Conservation (phyloP, 129 eudicot species). For the Pulicaria dysenterica region DNA sequence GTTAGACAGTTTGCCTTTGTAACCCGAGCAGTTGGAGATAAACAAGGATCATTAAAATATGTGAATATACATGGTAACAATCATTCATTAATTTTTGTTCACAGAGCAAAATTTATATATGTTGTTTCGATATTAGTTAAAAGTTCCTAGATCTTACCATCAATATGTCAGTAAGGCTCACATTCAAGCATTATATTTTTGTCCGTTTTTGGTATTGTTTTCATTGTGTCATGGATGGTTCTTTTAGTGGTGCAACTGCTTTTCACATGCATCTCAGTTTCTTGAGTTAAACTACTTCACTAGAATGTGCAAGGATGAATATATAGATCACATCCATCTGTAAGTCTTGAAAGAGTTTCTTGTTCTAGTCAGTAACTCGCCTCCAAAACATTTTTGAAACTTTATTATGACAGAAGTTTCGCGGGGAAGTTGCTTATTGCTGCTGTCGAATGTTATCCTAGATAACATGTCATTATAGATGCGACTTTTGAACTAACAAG, state of each 20-base stretch:
- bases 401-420: background rate
- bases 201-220: slow-evolving; percentile 12
- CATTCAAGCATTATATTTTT: background rate
- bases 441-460: background rate
- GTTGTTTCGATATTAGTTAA: background rate
- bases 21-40: background rate
- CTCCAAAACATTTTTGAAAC: background rate
- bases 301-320: slow-evolving; percentile 6
- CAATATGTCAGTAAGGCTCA: background rate
- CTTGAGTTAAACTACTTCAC: background rate
- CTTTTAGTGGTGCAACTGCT: background rate
- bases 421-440: background rate
- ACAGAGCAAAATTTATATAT: slow-evolving; percentile 1
- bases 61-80: slow-evolving; percentile 9
- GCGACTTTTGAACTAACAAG: background rate
- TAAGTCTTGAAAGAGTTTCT: too few relatives aligned
- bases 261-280: background rate
- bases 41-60: slow-evolving; percentile 3
- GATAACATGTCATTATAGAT: slow-evolving; percentile 1
- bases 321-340: too few relatives aligned
- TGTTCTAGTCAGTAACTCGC: too few relatives aligned
- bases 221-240: slow-evolving; percentile 9
- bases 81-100: slow-evolving; percentile 2
- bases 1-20: slow-evolving; percentile 6
- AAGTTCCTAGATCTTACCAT: slow-evolving; percentile 13